Conservation (phyloP, 805 yeast genomes). For the Starmerella sp. region DNA sequence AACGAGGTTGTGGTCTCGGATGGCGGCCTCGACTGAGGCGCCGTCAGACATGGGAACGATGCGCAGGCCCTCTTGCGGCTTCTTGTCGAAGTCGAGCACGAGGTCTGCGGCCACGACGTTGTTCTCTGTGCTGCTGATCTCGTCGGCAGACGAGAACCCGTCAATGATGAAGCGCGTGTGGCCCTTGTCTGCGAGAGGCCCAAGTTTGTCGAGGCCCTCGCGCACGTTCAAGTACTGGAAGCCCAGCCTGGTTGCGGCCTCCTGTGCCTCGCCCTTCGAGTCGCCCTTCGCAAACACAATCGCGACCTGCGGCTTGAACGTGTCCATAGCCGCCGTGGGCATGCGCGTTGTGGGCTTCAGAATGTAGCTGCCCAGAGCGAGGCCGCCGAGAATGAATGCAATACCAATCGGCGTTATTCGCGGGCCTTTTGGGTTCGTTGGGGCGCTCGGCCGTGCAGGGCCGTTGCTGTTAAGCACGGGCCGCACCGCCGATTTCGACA, state of each 20-base stretch:
- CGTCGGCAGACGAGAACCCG: constrained; percentile 9
- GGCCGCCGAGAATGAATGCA: constrained; percentile 21
- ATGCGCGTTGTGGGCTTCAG: constrained; percentile 17
- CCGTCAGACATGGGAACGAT: background rate
- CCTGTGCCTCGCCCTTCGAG: constrained; percentile 10
- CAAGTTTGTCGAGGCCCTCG: constrained; percentile 8
- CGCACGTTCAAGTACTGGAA: constrained; percentile 13
- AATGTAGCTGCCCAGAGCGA: constrained; percentile 19
- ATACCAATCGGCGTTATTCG: constrained; percentile 13
- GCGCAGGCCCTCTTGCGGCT: constrained; percentile 1
- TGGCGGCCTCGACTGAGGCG: constrained; percentile 1
- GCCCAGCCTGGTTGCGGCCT: constrained; percentile 11
- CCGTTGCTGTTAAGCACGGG: constrained; percentile 1
- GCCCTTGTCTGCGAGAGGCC: constrained; percentile 16
- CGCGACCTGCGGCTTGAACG: constrained; percentile 20
- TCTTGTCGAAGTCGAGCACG: constrained; percentile 14
- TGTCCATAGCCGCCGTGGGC: constrained; percentile 22
- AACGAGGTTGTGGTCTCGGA: constrained; percentile 11
- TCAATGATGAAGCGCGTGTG: constrained; percentile 19
- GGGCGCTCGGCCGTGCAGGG: background rate
- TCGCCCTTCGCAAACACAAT: constrained; percentile 21
- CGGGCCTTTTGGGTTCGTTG: background rate
- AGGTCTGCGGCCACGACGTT: constrained; percentile 21
- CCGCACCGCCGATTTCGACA: constrained; percentile 7
- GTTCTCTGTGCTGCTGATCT: constrained; percentile 8